Conservation (phyloP, 768 basidiomycete genomes). For the Chalciporus piperatus region DNA sequence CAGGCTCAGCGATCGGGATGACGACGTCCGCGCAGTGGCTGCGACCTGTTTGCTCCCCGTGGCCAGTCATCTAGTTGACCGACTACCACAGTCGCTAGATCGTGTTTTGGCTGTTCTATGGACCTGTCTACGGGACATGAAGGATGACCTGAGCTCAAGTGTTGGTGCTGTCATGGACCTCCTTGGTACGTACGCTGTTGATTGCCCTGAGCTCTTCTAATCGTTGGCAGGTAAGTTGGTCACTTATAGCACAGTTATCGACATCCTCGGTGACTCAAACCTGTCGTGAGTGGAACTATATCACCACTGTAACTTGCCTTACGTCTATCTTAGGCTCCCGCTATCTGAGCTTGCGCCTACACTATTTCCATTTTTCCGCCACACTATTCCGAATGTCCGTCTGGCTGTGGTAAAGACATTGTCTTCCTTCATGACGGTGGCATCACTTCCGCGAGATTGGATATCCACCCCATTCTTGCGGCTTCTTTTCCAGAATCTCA, state of each 20-base stretch:
- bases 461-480: slow-evolving; percentile 71
- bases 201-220: slow-evolving; percentile 5
- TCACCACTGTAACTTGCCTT: slow-evolving; percentile 1
- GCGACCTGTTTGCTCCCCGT: slow-evolving; percentile 90
- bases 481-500: slow-evolving; percentile 89
- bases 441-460: slow-evolving; percentile 78
- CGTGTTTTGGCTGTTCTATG: slow-evolving; percentile 82
- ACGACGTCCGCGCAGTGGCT: slow-evolving; percentile 94
- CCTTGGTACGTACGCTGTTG: slow-evolving; percentile 52
- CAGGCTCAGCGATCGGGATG: slow-evolving; percentile 87
- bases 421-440: slow-evolving; percentile 78
- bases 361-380: slow-evolving; percentile 94
- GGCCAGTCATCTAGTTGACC: slow-evolving; percentile 73
- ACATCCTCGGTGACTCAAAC: slow-evolving; percentile 64
- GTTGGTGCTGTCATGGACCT: slow-evolving; percentile 98
- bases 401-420: slow-evolving; percentile 90
- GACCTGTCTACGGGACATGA: slow-evolving; percentile 88
- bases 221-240: slow-evolving; percentile 69
- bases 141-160: slow-evolving; percentile 95
- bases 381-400: slow-evolving; percentile 92
- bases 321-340: slow-evolving; percentile 52
- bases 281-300: slow-evolving; percentile 55
- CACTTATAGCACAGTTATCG: slow-evolving; percentile 72
- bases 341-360: slow-evolving; percentile 81
- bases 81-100: slow-evolving; percentile 68